Evolutionary conservation across 352 stramenopile genomes (phyloP).

Genomic region (Globisporangium solare): DNA sequence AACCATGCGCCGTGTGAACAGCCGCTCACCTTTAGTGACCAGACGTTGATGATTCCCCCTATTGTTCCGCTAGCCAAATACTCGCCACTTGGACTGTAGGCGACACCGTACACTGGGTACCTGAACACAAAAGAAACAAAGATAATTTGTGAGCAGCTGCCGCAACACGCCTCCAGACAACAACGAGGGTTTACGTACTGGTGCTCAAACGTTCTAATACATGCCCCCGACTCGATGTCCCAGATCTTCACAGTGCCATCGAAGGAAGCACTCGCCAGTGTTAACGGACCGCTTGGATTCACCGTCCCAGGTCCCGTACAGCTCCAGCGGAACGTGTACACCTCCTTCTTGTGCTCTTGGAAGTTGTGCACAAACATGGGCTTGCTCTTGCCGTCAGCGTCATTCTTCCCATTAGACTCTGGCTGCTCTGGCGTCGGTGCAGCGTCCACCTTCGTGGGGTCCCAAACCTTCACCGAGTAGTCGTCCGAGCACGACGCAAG

Average conservation of each 20-base stretch:
- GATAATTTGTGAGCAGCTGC: constrained; percentile 17
- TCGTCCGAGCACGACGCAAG: constrained; percentile 98
- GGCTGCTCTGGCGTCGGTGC: constrained; percentile 19
- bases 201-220: constrained; percentile 90
- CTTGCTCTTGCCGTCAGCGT: constrained; percentile 22
- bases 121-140: constrained; percentile 21
- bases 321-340: constrained; percentile 93
- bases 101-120: constrained; percentile 84
- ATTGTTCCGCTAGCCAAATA: constrained; percentile 96
- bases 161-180: background rate
- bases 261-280: constrained; percentile 94
- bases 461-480: constrained; percentile 97
- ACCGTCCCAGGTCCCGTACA: constrained; percentile 69
- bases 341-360: constrained; percentile 91
- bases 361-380: constrained; percentile 73
- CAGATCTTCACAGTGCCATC: constrained; percentile 94
- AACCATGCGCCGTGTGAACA: no score
- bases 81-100: constrained; percentile 86
- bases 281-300: constrained; percentile 58
- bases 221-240: constrained; percentile 89
- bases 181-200: constrained; percentile 63
- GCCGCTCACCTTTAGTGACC: constrained; percentile 90
- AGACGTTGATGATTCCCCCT: constrained; percentile 96
- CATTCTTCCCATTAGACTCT: constrained; percentile 26
- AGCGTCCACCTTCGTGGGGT: constrained; percentile 43